A percentile compares a stretch with the other conserved stretches of the same genome.
These are phyloP conservation scores for Trichophyton equinum DNA, from an alignment of 2,329 filamentous ascomycete genomes.

Conservation along the genomic window DNA sequence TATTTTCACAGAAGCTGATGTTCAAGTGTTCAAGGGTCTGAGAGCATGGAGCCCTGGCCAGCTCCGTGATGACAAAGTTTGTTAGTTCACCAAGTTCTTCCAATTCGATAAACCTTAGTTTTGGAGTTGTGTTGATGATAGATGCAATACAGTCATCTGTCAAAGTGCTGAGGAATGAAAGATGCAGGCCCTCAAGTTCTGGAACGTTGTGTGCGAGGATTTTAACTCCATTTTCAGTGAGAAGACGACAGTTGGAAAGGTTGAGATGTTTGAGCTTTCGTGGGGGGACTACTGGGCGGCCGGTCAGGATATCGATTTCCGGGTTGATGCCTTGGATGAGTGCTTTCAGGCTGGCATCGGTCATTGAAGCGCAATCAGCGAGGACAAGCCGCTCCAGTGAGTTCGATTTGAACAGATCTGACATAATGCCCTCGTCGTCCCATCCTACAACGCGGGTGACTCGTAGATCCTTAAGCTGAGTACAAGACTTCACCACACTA, in stretches of 20 bases:
- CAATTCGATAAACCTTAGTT: conserved; percentile 73
- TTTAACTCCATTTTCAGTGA: conserved; percentile 63
- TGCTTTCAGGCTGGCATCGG: conserved; percentile 57
- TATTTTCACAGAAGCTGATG: conserved; percentile 75
- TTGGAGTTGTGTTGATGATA: conserved; percentile 61
- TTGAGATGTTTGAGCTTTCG: conserved; percentile 75
- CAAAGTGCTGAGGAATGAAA: conserved; percentile 64
- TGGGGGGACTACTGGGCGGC: conserved; percentile 60
- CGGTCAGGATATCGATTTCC: conserved; percentile 68
- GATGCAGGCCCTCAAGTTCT: conserved; percentile 65
- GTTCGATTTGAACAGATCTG: conserved; percentile 66
- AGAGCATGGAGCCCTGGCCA: conserved; percentile 66
- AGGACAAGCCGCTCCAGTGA: conserved; percentile 70
- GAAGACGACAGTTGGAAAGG: conserved; percentile 60
- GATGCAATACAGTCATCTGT: conserved; percentile 60
- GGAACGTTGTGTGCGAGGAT: conserved; percentile 63
- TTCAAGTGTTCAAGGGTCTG: conserved; percentile 63
- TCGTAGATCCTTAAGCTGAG: conserved; percentile 62
- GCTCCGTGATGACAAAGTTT: conserved; percentile 58
- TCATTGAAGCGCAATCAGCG: conserved; percentile 66
- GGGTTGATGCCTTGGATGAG: conserved; percentile 67
- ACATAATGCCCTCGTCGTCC: conserved; percentile 58
- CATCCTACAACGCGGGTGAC: conserved; percentile 74
- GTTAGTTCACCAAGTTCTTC: conserved; percentile 72
- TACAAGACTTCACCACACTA: conserved; percentile 59